Conservation (phyloP, 2,329 filamentous ascomycete genomes). For the Beauveria scarabaeidicola region DNA sequence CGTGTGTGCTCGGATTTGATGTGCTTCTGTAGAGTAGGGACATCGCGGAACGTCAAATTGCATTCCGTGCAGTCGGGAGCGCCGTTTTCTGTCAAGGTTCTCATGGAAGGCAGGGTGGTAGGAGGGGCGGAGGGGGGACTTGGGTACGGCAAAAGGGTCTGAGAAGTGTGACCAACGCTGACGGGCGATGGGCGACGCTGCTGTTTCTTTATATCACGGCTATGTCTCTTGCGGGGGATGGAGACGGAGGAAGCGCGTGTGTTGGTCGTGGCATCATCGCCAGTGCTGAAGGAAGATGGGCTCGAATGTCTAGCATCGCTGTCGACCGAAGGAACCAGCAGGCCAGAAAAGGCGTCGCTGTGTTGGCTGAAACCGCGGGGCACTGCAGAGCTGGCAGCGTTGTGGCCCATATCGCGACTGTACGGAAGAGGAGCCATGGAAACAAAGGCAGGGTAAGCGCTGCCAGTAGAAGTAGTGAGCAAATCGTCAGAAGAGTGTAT, state of each 20-base stretch:
- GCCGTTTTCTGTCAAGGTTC: not conserved
- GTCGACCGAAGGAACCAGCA: not conserved
- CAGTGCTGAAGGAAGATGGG: conserved; percentile 9
- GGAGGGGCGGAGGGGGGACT: not conserved
- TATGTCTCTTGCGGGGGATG: conserved; percentile 5
- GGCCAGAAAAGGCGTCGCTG: conserved; percentile 2
- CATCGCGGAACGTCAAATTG: conserved; percentile 34
- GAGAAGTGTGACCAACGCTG: not conserved
- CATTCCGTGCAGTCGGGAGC: conserved; percentile 11
- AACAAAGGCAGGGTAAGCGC: conserved; percentile 9
- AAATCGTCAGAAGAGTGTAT: conserved; percentile 2
- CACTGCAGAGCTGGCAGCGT: not conserved
- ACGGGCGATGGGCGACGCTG: conserved; percentile 1
- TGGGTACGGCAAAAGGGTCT: conserved; percentile 2
- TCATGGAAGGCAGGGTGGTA: not conserved
- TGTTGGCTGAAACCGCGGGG: conserved; percentile 10
- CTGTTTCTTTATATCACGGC: not conserved
- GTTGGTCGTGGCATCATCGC: conserved; percentile 7
- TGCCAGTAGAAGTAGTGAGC: not conserved
- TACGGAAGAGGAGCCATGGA: conserved; percentile 8
- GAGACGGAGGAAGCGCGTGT: conserved; percentile 6
- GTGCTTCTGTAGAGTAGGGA: conserved; percentile 38
- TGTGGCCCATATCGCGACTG: not conserved
- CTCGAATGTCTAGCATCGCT: conserved; percentile 10
- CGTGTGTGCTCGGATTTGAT: conserved; percentile 46